Evolutionary conservation across 139 green algal genomes (phyloP).

Genomic region (Picochlorum sp.): DNA sequence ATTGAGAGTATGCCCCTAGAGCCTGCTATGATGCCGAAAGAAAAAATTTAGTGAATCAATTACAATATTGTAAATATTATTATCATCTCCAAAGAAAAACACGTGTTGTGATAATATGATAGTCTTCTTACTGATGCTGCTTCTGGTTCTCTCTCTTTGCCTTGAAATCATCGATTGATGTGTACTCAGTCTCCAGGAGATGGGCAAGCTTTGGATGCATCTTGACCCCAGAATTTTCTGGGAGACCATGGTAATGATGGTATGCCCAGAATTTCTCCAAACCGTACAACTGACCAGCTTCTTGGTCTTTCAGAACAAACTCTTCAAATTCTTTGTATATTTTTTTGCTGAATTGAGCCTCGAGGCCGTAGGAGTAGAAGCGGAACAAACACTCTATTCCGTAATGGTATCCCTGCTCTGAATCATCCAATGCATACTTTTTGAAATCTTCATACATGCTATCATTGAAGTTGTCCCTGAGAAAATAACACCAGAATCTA

Average conservation of each 20-base stretch:
- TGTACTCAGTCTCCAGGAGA: conserved; percentile 61
- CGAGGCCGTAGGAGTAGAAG: conserved; percentile 86
- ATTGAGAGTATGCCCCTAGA: conserved; percentile 25
- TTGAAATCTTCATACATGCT: conserved; percentile 86
- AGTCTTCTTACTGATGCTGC: not conserved
- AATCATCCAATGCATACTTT: conserved; percentile 55
- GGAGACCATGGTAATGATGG: conserved; percentile 85
- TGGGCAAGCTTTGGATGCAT: conserved; percentile 55
- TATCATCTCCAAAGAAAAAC: conserved; percentile 8
- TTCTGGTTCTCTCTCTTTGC: conserved; percentile 7
- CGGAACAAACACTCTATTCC: conserved; percentile 95
- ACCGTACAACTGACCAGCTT: conserved; percentile 79
- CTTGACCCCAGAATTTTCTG: conserved; percentile 35
- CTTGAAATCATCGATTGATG: conserved; percentile 66
- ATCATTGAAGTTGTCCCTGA: conserved; percentile 87
- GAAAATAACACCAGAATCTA: conserved; percentile 97
- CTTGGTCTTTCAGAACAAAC: conserved; percentile 65
- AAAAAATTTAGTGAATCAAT: conserved; percentile 21
- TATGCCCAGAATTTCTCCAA: conserved; percentile 96
- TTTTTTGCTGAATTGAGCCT: conserved; percentile 55
- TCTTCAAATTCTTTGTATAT: conserved; percentile 89
- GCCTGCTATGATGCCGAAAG: conserved; percentile 16
- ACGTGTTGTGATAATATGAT: too few species aligned
- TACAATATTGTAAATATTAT: not conserved
- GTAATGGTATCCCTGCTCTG: conserved; percentile 69